Evolutionary conservation across 495 filamentous ascomycete species (phyloP).

Genomic region (Eremomyces bilateralis): DNA sequence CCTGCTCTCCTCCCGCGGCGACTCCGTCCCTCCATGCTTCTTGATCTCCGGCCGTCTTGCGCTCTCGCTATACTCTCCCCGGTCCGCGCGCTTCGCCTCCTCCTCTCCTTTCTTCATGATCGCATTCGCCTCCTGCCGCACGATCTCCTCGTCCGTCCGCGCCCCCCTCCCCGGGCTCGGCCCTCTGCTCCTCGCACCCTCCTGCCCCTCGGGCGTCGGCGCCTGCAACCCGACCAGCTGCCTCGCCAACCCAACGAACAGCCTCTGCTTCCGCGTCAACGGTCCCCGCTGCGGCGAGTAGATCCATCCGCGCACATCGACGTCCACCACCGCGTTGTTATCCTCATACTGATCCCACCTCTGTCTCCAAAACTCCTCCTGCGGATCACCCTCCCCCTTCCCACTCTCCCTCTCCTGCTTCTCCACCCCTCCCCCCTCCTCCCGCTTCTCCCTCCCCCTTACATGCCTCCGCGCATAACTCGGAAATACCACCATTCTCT

Average conservation of each 20-base stretch:
- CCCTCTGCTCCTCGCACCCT: no score
- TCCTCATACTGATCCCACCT: conserved; percentile 53
- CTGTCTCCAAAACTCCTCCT: conserved; percentile 45
- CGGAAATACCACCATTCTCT: conserved; percentile 88
- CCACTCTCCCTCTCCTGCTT: conserved; percentile 18
- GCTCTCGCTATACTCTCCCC: conserved; percentile 35
- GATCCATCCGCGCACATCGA: conserved; percentile 89
- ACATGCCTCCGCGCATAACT: conserved; percentile 60
- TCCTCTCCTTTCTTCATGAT: conserved; percentile 48
- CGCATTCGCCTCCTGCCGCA: conserved; percentile 47
- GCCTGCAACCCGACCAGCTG: conserved; percentile 61
- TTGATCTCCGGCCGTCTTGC: background rate
- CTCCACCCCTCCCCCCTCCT: conserved; percentile 15
- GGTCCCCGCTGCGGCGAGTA: conserved; percentile 68
- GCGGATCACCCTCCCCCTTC: conserved; percentile 25
- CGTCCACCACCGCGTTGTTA: conserved; percentile 66
- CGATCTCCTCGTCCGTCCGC: conserved; percentile 31
- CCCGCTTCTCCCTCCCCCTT: conserved; percentile 19
- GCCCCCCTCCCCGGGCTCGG: conserved; percentile 19
- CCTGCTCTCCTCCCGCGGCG: background rate
- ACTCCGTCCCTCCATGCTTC: conserved; percentile 14
- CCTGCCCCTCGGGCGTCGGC: no score
- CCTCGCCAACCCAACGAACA: conserved; percentile 64
- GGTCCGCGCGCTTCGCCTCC: conserved; percentile 46
- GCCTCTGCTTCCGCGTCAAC: conserved; percentile 69